These are phyloP conservation scores for Pulicaria dysenterica DNA, from an alignment of 129 eudicot genomes.

Conservation along the genomic window DNA sequence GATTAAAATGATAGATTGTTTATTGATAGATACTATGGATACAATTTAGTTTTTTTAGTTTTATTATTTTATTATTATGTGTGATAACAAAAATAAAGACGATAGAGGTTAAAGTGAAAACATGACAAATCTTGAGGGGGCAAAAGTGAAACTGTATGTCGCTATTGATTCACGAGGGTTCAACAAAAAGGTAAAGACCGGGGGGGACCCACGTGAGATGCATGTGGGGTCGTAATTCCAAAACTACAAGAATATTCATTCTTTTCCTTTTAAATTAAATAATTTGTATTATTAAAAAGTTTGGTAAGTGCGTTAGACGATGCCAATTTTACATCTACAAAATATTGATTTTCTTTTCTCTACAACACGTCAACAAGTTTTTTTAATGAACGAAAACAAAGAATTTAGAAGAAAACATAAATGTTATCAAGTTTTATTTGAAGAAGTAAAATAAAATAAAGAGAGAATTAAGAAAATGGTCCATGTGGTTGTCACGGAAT, in stretches of 20 bases:
- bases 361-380: too few species aligned
- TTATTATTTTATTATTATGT: not conserved
- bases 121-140: not conserved
- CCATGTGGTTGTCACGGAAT: too few species aligned
- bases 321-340: slow-evolving; percentile 20
- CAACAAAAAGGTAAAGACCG: slow-evolving; percentile 1
- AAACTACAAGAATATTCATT: slow-evolving; percentile 26
- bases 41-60: too few species aligned
- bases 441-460: too few species aligned
- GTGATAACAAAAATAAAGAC: not conserved
- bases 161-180: slow-evolving; percentile 16
- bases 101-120: not conserved
- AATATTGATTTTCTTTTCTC: not conserved
- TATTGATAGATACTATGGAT: too few species aligned
- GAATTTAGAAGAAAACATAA: too few species aligned
- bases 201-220: slow-evolving; percentile 23
- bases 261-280: not conserved
- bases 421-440: too few species aligned
- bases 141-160: slow-evolving; percentile 3
- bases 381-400: too few species aligned
- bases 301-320: not conserved
- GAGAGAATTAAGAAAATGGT: too few species aligned
- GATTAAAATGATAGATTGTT: too few species aligned
- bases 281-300: not conserved
- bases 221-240: slow-evolving; percentile 10